Evolutionary conservation across 2,329 filamentous ascomycete genomes (phyloP), one percentile per base, ranked within the genome.

Genomic region (Ophiocordyceps polyrhachis-furcata): DNA sequence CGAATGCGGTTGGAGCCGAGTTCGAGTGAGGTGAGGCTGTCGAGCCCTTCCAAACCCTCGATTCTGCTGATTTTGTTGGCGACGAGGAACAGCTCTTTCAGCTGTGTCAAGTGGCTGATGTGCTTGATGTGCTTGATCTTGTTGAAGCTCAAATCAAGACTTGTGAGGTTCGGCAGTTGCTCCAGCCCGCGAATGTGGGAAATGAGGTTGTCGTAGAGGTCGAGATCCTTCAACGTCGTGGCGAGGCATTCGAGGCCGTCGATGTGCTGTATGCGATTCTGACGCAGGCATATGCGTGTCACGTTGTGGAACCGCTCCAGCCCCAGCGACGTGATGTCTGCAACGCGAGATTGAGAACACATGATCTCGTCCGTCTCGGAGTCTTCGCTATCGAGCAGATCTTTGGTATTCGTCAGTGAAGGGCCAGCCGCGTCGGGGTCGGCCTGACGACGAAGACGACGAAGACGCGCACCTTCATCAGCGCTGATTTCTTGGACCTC

Each of bases 61-160:
- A 98, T 95, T 45, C 70, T 79, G 51, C 74, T 73, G 58, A 98
- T 93, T 62, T 91, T 91, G 65, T 98, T 96, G 58, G 93, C 85
- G 43, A 96, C 86, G 53, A 98, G 83, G 61, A 83, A 98, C 3
- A 98, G 60, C 52, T 96, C 86, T 49, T 73, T 81, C 46, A 96
- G 72, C 45, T 86, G 73, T 20, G 67, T 80, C 47, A 98, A 67
- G 55, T 89, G 82, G 47, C 73, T 73, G 51, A 96, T 67, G 55
- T 89, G 79, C 63, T 93, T 94, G 67, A 98, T 93, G 63, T 95
- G 88, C 62, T 94, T 95, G 67, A 98, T 89, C 69, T 96, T 96
- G 70, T 98, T 98, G 74, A 95, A 98, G 61, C 84, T 93, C 44
- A 98, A 71, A 59, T 98, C 91, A 45, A 98, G 75, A 46, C 69